Evolutionary conservation across 495 filamentous ascomycete genomes (phyloP).

Genomic region (Penicillium fimorum): DNA sequence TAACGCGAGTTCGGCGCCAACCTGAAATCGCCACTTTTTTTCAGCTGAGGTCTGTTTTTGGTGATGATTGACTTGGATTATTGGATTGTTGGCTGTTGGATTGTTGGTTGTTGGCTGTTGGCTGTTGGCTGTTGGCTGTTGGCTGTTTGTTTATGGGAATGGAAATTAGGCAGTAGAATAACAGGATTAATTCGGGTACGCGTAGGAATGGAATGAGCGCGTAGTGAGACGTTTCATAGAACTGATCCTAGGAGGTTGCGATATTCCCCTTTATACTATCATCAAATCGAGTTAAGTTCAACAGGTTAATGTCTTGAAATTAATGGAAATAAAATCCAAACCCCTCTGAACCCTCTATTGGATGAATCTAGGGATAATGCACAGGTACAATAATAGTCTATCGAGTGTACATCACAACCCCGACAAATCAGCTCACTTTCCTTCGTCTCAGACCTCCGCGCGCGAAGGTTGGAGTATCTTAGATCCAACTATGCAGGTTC

Average conservation of each 20-base stretch:
- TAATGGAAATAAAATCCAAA: neutral
- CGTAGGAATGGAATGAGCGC: conserved; percentile 20
- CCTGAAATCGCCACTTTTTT: conserved; percentile 24
- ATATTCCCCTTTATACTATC: too few relatives aligned
- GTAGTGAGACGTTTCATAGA: conserved; percentile 31
- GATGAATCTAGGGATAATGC: conserved; percentile 26
- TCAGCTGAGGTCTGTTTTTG: conserved; percentile 1
- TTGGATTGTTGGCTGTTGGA: conserved; percentile 1
- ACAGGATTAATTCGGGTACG: too few relatives aligned
- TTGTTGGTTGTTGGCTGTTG: neutral
- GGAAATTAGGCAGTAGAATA: conserved; percentile 4
- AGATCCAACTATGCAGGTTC: conserved; percentile 35
- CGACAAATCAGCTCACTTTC: conserved; percentile 4
- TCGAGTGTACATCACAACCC: conserved; percentile 9
- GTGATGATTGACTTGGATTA: neutral
- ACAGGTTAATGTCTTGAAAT: neutral
- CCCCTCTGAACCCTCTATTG: neutral
- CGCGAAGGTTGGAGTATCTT: conserved; percentile 26
- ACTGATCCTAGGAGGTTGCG: too few relatives aligned
- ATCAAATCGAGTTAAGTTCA: too few relatives aligned
- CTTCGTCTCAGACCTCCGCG: conserved; percentile 21
- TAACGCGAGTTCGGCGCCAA: conserved; percentile 22
- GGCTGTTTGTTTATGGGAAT: neutral
- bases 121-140: neutral
- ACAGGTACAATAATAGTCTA: conserved; percentile 11